Percentiles rank a stretch among this genome's conserved stretches.
Conservation (phyloP, 768 basidiomycete genomes). For the Saitozyma podzolica region DNA sequence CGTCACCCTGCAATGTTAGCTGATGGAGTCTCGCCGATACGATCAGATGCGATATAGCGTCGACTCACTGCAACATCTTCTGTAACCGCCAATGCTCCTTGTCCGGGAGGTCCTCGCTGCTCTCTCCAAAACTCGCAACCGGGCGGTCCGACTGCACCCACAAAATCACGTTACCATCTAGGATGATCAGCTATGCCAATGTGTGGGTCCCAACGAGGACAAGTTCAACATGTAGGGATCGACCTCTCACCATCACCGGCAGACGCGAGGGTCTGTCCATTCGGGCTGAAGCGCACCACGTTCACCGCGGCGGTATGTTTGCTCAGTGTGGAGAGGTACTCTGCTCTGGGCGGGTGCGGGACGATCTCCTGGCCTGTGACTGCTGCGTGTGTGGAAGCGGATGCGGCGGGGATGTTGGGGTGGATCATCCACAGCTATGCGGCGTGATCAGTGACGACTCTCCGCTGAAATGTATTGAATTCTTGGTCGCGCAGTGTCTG, state of each 20-base stretch:
- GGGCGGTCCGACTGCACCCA: constrained; percentile 84
- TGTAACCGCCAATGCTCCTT: constrained; percentile 91
- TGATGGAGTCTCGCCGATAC: not conserved
- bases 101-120: constrained; percentile 77
- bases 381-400: constrained; percentile 51
- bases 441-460: not conserved
- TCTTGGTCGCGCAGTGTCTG: not conserved
- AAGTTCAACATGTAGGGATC: not conserved
- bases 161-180: constrained; percentile 95
- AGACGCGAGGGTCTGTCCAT: constrained; percentile 92
- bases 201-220: too few relatives aligned
- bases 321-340: constrained; percentile 90
- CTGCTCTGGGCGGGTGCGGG: constrained; percentile 76
- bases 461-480: too few relatives aligned
- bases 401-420: constrained; percentile 74
- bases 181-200: not conserved
- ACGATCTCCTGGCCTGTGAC: constrained; percentile 48
- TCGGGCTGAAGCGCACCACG: constrained; percentile 92
- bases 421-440: constrained; percentile 87
- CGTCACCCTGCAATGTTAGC: constrained; percentile 64
- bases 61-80: constrained; percentile 72
- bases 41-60: not conserved
- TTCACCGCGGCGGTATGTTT: constrained; percentile 95
- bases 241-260: constrained; percentile 84
- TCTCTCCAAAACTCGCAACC: constrained; percentile 74